Conservation (phyloP, 108 stramenopile genomes). For the Mayamaea pseudoterrestris region DNA sequence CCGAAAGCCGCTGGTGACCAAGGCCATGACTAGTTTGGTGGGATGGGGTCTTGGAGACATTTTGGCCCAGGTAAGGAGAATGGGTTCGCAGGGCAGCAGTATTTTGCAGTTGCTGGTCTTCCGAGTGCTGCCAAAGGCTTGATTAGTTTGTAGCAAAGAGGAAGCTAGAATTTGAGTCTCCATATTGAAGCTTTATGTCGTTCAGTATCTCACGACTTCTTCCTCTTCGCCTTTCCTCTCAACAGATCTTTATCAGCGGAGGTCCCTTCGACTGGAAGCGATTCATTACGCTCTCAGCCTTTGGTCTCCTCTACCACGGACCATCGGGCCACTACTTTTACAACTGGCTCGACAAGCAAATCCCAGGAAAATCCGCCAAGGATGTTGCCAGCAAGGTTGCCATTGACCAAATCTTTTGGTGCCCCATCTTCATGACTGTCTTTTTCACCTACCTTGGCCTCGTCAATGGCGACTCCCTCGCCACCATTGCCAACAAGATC, state of each 20-base stretch:
- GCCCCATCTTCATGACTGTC: constrained; percentile 92
- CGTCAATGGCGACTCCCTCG: constrained; percentile 80
- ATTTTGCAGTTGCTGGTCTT: background rate
- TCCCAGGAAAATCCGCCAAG: constrained; percentile 71
- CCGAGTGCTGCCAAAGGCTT: background rate
- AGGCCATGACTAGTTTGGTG: constrained; percentile 91
- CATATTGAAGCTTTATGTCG: background rate
- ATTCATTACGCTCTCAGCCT: constrained; percentile 84
- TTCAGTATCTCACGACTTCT: background rate
- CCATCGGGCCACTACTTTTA: constrained; percentile 98
- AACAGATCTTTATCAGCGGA: constrained; percentile 81
- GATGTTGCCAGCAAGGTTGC: constrained; percentile 85
- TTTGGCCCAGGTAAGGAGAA: constrained; percentile 88
- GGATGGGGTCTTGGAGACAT: constrained; percentile 94
- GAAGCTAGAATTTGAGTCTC: background rate
- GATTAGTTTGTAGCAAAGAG: background rate
- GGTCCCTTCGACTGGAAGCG: constrained; percentile 90
- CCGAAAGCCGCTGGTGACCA: constrained; percentile 84
- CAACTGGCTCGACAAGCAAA: constrained; percentile 88
- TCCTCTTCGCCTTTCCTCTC: constrained; percentile 4
- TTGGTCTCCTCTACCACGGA: constrained; percentile 96
- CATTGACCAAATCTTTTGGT: constrained; percentile 92
- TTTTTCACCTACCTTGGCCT: constrained; percentile 97
- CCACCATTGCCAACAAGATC: constrained; percentile 82
- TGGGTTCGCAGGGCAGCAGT: background rate